phyloP scores from a whole-genome alignment of 192 early-diverging fungal species.

The Coemansia sp. region DNA sequence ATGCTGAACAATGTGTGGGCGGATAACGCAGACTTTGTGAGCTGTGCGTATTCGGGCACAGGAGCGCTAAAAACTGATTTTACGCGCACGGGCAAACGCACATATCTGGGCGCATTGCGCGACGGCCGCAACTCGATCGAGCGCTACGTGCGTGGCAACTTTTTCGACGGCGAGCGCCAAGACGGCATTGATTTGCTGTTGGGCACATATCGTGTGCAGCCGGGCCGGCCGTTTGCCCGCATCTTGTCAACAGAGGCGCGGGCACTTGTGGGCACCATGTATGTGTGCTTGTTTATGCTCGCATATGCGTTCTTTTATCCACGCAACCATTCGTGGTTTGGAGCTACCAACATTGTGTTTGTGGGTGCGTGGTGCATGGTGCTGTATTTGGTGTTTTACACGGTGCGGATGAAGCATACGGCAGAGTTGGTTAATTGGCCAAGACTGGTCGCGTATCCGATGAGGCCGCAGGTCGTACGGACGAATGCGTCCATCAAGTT shows the following conservation, averaged over 20 bases:
- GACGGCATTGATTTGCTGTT: slow-evolving; percentile 90
- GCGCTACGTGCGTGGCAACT: slow-evolving; percentile 94
- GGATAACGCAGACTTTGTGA: slow-evolving; percentile 94
- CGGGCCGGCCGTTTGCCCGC: slow-evolving; percentile 56
- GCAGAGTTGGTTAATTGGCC: slow-evolving; percentile 58
- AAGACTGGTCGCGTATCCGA: slow-evolving; percentile 36
- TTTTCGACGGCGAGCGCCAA: slow-evolving; percentile 89
- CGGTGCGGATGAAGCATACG: slow-evolving; percentile 39
- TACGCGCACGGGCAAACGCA: slow-evolving; percentile 91
- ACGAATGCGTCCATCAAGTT: slow-evolving; percentile 37
- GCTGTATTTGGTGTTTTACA: slow-evolving; percentile 34
- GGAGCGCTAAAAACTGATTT: slow-evolving; percentile 98
- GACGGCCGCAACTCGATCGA: slow-evolving; percentile 80
- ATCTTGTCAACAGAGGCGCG: slow-evolving; percentile 61
- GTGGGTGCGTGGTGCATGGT: slow-evolving; percentile 36
- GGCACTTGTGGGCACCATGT: slow-evolving; percentile 53
- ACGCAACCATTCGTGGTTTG: slow-evolving; percentile 46
- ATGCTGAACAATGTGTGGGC: slow-evolving; percentile 95
- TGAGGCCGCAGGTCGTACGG: slow-evolving; percentile 38
- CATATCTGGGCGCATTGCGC: slow-evolving; percentile 73
- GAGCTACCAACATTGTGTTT: slow-evolving; percentile 35
- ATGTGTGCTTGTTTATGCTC: slow-evolving; percentile 56
- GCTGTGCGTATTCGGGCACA: slow-evolving; percentile 89
- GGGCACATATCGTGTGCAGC: slow-evolving; percentile 60
- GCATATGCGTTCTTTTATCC: slow-evolving; percentile 54